phyloP scores from a whole-genome alignment of 2,329 filamentous ascomycete species.

The Teratosphaeriaceae sp. region DNA sequence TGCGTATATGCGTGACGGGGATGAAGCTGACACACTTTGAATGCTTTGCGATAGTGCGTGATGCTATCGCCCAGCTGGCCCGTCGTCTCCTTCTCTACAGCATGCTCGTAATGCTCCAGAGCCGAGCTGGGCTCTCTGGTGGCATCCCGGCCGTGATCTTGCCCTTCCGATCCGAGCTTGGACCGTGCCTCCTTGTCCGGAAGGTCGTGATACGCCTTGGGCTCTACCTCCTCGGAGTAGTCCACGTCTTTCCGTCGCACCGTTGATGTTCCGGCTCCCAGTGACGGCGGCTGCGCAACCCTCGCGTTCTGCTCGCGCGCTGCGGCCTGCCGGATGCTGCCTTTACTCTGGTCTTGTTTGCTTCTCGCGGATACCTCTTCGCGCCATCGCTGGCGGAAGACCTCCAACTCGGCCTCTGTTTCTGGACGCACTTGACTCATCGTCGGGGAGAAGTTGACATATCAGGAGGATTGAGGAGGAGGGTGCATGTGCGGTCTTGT shows the following conservation, averaged over 20 bases:
- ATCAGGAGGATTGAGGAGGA: neutral
- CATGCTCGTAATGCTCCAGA: conserved; percentile 86
- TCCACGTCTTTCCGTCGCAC: conserved; percentile 26
- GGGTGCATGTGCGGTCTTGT: neutral
- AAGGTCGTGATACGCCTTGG: conserved; percentile 39
- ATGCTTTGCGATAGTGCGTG: conserved; percentile 81
- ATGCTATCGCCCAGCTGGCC: conserved; percentile 87
- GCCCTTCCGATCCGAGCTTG: conserved; percentile 34
- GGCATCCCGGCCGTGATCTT: conserved; percentile 30
- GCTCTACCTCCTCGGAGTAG: conserved; percentile 34
- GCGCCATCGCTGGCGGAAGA: conserved; percentile 78
- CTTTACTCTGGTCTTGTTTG: conserved; percentile 18
- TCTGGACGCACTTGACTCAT: conserved; percentile 10
- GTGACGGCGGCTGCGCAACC: conserved; percentile 3
- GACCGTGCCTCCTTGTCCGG: conserved; percentile 40
- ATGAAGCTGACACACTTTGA: conserved; percentile 53
- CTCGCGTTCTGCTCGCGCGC: conserved; percentile 2
- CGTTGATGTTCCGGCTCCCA: conserved; percentile 15
- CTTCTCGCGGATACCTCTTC: conserved; percentile 63
- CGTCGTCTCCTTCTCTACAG: conserved; percentile 78
- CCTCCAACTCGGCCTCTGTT: conserved; percentile 65
- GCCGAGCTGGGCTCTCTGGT: conserved; percentile 61
- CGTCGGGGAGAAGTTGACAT: neutral
- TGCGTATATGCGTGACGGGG: neutral
- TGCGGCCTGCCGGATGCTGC: neutral